A percentile compares a stretch with the other conserved stretches of the same genome.
Evolutionary conservation across 495 filamentous ascomycete genomes (phyloP).

Genomic region (Penicillium verhagenii): DNA sequence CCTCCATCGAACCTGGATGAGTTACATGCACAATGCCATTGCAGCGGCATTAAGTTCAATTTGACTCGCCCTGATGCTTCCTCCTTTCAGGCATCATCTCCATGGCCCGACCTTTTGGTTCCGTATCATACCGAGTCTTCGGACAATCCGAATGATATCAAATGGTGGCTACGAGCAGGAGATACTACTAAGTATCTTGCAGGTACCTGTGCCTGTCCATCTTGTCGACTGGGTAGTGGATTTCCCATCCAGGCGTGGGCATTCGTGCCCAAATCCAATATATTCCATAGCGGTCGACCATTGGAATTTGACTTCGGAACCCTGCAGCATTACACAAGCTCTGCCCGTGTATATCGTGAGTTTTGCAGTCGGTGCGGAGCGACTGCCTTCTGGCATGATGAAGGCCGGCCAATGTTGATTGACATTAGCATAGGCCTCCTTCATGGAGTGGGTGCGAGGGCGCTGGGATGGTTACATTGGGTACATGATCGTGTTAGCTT

Average conservation of each 20-base stretch:
- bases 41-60: constrained; percentile 44
- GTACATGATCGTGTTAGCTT: constrained; percentile 59
- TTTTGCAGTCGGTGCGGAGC: constrained; percentile 67
- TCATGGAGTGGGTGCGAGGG: constrained; percentile 51
- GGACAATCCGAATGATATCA: constrained; percentile 43
- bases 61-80: constrained; percentile 40
- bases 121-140: constrained; percentile 42
- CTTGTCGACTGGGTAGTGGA: constrained; percentile 61
- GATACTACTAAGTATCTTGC: constrained; percentile 57
- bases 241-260: constrained; percentile 70
- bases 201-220: constrained; percentile 63
- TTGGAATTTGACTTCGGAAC: constrained; percentile 48
- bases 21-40: constrained; percentile 41
- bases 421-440: constrained; percentile 66
- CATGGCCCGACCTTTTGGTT: constrained; percentile 53
- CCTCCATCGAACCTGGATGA: constrained; percentile 4
- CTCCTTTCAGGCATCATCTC: constrained; percentile 42
- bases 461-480: constrained; percentile 63
- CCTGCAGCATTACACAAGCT: constrained; percentile 54
- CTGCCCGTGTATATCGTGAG: constrained; percentile 54
- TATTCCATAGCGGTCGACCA: constrained; percentile 42
- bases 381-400: constrained; percentile 64
- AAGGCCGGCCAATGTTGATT: constrained; percentile 54
- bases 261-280: constrained; percentile 62
- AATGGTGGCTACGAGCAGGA: constrained; percentile 52